Base-by-base conservation (phyloP, 192 early-diverging fungal species). In the Coemansia sp. region DNA sequence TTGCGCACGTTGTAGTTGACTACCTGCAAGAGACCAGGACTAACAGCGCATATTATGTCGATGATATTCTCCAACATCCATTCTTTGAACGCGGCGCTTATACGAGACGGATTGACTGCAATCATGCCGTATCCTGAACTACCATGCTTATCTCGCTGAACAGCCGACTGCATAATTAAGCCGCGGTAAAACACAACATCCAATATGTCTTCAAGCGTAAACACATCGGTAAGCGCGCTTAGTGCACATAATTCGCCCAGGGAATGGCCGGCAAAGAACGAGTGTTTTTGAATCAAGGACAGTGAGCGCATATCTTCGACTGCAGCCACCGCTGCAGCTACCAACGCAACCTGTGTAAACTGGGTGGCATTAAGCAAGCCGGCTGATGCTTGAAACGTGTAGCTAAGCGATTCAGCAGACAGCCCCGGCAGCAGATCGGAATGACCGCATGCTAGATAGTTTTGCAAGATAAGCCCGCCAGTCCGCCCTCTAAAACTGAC, bases 1-100 rank as follows among this genome's bases (percentile, higher is more conserved):
- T 89, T 90, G 59, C 91, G 90, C 15, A 97, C 90, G 76, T 97
- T 97, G 82, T 82, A 91, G 80, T 97, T 97, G 53, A 94, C 92
- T 72, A 97, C 88, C 56, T 94, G 91, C 49, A 93, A 64, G 23
- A 97, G 77, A 32, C 81, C 84, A 7, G 84, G 77, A 38, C 80
- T 71, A 53, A 82, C 78, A 62, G 87, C 88, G 32, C 86, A 90
- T 53, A 97, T 84, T 6, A 80, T 88, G 18, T 75, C 78, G 21
- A 97, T 79, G 21, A 90, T 86, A 5, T 40, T 9, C 11, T 58
- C 74, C 63, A 86, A 80, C 73, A 90, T 84, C 42, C 82, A 80
- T 66, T 93, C 91, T 69, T 82, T 63, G 37, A 90, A 89, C 44
- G 85, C 85, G 15, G 58, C 74, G 32, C 86, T 81, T 21, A 93